Percentiles rank a stretch among this genome's conserved stretches.
Conservation (phyloP, 345 rosid genomes). For the Citrus mangshanensis region DNA sequence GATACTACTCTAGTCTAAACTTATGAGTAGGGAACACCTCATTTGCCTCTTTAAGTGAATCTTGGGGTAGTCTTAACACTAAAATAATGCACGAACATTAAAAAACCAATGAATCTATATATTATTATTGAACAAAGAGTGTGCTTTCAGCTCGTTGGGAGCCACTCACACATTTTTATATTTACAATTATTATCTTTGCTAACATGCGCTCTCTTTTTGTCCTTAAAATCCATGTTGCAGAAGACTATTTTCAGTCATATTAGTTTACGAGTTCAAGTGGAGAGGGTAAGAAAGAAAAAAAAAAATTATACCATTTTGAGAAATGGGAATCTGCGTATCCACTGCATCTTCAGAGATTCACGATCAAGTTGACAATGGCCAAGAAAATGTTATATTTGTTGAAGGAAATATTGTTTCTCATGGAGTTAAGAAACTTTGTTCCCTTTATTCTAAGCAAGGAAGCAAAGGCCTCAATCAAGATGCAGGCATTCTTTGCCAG, state of each 20-base stretch:
- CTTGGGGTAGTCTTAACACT: conserved; percentile 43
- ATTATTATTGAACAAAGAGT: conserved; percentile 20
- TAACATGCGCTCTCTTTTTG: conserved; percentile 18
- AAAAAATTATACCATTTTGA: not conserved
- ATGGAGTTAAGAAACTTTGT: conserved; percentile 27
- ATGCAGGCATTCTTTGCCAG: conserved; percentile 66
- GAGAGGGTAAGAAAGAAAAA: not conserved
- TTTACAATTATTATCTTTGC: conserved; percentile 2
- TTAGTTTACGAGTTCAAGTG: conserved; percentile 6
- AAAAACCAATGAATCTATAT: conserved; percentile 11
- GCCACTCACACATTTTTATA: conserved; percentile 21
- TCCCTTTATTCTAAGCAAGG: conserved; percentile 63
- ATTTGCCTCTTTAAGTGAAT: conserved; percentile 55
- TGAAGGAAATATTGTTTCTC: conserved; percentile 2
- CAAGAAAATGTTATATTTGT: conserved; percentile 23
- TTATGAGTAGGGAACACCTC: conserved; percentile 19
- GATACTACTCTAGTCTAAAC: conserved; percentile 1
- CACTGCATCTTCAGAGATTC: conserved; percentile 42
- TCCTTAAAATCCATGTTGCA: conserved; percentile 25
- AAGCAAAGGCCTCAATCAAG: conserved; percentile 82
- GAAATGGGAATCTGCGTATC: conserved; percentile 61
- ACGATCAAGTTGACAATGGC: conserved; percentile 17
- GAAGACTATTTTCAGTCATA: conserved; percentile 14
- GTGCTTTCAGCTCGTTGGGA: conserved; percentile 33
- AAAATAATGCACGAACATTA: conserved; percentile 1